phyloP scores from a whole-genome alignment of 1,284 basidiomycete genomes.

The Ustilago shanxiensis region DNA sequence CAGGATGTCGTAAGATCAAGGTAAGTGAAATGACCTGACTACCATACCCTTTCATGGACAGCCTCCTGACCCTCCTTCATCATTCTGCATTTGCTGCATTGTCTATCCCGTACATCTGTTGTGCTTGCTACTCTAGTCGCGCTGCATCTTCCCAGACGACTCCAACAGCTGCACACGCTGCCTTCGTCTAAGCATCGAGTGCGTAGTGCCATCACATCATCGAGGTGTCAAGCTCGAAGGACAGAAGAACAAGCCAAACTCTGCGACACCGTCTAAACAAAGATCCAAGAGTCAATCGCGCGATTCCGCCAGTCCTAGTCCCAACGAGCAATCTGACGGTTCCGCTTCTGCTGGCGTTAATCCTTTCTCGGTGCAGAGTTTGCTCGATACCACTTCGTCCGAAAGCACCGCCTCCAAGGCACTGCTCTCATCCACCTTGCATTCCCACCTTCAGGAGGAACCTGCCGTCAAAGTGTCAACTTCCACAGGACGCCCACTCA shows the following conservation, averaged over 20 bases:
- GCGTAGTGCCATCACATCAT: slow-evolving; percentile 45
- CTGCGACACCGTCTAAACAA: slow-evolving; percentile 23
- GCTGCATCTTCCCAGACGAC: slow-evolving; percentile 52
- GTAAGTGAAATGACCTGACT: slow-evolving; percentile 6
- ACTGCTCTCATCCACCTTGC: slow-evolving; percentile 49
- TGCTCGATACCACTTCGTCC: slow-evolving; percentile 50
- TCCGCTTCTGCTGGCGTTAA: slow-evolving; percentile 33
- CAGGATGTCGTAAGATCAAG: slow-evolving; percentile 56
- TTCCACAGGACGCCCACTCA: slow-evolving; percentile 37
- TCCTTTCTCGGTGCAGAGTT: slow-evolving; percentile 51
- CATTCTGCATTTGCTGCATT: no score
- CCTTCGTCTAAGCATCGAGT: slow-evolving; percentile 44
- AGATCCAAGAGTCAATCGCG: slow-evolving; percentile 26
- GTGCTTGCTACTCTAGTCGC: slow-evolving; percentile 21
- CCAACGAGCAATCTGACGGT: slow-evolving; percentile 30
- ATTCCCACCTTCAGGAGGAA: slow-evolving; percentile 47
- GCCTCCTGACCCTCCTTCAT: not conserved
- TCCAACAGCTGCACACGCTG: slow-evolving; percentile 47
- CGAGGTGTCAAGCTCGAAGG: slow-evolving; percentile 50
- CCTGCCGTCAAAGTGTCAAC: slow-evolving; percentile 48
- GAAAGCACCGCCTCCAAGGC: slow-evolving; percentile 46
- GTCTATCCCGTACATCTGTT: no score
- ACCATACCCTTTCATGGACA: no score
- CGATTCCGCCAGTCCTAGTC: slow-evolving; percentile 36
- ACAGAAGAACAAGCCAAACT: slow-evolving; percentile 18